Evolutionary conservation across 768 basidiomycete genomes (phyloP).

Genomic region (Thelephora aurantiotincta): DNA sequence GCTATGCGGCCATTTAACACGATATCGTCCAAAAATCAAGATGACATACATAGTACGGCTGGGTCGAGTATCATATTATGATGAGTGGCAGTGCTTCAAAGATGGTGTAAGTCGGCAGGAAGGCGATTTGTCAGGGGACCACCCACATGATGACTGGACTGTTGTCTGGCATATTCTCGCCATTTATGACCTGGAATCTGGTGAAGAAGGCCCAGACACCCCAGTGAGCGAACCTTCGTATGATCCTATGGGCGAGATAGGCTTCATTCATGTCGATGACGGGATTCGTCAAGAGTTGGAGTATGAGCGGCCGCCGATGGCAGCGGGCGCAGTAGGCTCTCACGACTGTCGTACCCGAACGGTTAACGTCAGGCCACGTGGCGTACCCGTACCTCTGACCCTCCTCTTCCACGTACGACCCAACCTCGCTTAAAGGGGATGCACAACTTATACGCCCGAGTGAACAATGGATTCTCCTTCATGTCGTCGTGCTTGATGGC

Average conservation of each 20-base stretch:
- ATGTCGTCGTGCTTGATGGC: constrained; percentile 66
- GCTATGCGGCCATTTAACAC: constrained; percentile 23
- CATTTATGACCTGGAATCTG: constrained; percentile 74
- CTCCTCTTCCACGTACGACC: too few relatives aligned
- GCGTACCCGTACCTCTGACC: too few relatives aligned
- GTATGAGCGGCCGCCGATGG: too few relatives aligned
- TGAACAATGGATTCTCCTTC: constrained; percentile 63
- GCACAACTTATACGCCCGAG: constrained; percentile 56
- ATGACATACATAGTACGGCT: constrained; percentile 54
- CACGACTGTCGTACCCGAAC: too few relatives aligned
- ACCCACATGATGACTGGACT: constrained; percentile 92
- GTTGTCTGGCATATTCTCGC: constrained; percentile 73
- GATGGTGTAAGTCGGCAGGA: background rate
- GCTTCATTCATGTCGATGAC: constrained; percentile 19
- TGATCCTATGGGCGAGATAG: constrained; percentile 46
- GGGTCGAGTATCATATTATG: constrained; percentile 96
- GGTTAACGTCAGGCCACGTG: too few relatives aligned
- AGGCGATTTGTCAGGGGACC: background rate
- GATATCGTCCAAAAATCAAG: background rate
- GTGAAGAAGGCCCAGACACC: constrained; percentile 82
- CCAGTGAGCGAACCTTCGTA: constrained; percentile 57
- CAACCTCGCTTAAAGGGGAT: constrained; percentile 21
- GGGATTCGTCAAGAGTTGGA: background rate
- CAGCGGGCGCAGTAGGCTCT: too few relatives aligned
- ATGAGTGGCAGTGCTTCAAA: constrained; percentile 62